phyloP scores from a whole-genome alignment of 2,329 filamentous ascomycete genomes.

The Ophiostoma sp. region DNA sequence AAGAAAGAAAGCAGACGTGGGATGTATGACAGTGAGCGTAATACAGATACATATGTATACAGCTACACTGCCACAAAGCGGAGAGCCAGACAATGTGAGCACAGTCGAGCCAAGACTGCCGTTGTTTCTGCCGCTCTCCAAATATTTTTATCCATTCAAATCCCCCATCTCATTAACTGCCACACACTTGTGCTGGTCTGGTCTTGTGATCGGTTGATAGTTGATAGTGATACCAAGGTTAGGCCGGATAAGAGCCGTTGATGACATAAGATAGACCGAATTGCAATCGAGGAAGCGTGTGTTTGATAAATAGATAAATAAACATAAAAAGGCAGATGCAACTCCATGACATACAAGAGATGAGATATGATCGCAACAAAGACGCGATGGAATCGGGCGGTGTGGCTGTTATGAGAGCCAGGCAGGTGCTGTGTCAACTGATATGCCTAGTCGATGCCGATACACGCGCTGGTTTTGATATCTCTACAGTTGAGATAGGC shows the following conservation, averaged over 20 bases:
- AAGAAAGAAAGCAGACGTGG: background rate
- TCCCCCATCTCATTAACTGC: background rate
- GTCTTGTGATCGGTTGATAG: background rate
- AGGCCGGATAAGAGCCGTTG: background rate
- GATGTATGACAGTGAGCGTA: slow-evolving; percentile 7
- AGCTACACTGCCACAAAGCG: background rate
- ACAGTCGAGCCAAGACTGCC: background rate
- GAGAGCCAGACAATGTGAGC: background rate
- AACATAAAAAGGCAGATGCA: too few relatives aligned
- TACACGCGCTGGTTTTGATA: background rate
- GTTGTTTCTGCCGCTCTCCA: background rate
- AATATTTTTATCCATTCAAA: background rate
- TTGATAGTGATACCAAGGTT: background rate
- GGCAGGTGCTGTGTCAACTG: background rate
- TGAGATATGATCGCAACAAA: background rate
- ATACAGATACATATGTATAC: background rate
- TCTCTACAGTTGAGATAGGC: background rate
- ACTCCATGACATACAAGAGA: background rate
- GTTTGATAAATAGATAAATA: too few relatives aligned
- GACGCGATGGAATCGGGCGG: background rate
- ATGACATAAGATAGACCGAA: background rate
- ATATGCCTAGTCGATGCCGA: background rate
- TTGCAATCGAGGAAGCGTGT: background rate
- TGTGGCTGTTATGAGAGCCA: background rate
- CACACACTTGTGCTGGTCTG: background rate